Percentiles rank a stretch among this genome's conserved stretches.
Evolutionary conservation across 192 early-diverging fungal genomes (phyloP).

Genomic region (Backusella circina): DNA sequence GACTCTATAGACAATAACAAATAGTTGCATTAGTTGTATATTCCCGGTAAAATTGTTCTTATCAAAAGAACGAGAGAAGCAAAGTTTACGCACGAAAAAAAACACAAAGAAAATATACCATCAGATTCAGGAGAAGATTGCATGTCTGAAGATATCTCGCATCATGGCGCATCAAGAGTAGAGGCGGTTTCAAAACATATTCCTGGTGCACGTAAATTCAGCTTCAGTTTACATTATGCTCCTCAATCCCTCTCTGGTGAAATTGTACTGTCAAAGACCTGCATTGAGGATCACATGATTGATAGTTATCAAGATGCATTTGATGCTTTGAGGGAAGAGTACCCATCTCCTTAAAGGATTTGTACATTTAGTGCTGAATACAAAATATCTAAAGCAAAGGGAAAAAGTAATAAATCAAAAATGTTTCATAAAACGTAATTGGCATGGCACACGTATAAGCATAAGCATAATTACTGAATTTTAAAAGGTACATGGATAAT

Average conservation of each 20-base stretch:
- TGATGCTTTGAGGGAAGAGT: neutral
- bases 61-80: constrained; percentile 6
- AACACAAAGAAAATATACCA: neutral
- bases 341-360: neutral
- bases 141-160: neutral
- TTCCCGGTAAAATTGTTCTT: constrained; percentile 30
- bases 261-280: constrained; percentile 20
- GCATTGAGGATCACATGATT: constrained; percentile 34
- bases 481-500: neutral
- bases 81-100: neutral
- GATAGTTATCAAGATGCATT: constrained; percentile 20
- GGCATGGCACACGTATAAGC: neutral
- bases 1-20: neutral
- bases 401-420: neutral
- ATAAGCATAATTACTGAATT: neutral
- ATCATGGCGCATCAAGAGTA: neutral
- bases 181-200: constrained; percentile 16
- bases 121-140: neutral
- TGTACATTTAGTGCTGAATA: neutral
- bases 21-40: constrained; percentile 16
- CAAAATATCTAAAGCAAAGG: neutral
- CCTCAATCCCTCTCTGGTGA: constrained; percentile 14
- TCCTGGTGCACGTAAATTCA: constrained; percentile 7
- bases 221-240: constrained; percentile 13
- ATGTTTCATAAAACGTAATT: neutral